phyloP scores from a whole-genome alignment of 768 basidiomycete genomes.

The Xanthoconium purpureum region DNA sequence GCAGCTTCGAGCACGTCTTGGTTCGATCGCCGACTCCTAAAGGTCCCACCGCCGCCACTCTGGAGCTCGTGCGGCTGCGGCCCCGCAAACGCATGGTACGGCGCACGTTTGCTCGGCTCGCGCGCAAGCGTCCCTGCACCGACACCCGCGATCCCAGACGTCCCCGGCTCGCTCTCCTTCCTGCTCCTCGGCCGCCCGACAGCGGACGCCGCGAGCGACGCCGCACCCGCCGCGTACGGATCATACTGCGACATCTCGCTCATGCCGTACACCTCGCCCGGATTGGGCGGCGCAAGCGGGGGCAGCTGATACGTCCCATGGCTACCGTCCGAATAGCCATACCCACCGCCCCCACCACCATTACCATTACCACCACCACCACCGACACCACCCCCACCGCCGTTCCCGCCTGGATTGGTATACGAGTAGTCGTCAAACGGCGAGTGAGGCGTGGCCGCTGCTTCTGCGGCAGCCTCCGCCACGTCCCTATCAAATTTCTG shows the following conservation, averaged over 20 bases:
- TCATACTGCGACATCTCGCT: conserved; percentile 44
- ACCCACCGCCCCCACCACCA: conserved; percentile 23
- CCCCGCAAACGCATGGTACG: conserved; percentile 40
- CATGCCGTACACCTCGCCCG: conserved; percentile 48
- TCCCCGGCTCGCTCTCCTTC: conserved; percentile 32
- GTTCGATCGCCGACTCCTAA: conserved; percentile 22
- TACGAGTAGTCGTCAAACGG: conserved; percentile 50
- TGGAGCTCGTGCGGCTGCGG: conserved; percentile 23
- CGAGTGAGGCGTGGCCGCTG: conserved; percentile 48
- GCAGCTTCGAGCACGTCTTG: conserved; percentile 30
- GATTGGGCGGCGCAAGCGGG: conserved; percentile 34
- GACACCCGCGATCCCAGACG: conserved; percentile 40
- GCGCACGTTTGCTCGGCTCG: conserved; percentile 29
- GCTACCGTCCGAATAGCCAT: conserved; percentile 46
- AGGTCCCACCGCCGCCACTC: conserved; percentile 7
- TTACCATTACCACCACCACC: conserved; percentile 13
- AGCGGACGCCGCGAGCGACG: conserved; percentile 19
- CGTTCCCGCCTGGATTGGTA: conserved; percentile 17
- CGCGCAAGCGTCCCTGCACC: conserved; percentile 32
- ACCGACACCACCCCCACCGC: conserved; percentile 11
- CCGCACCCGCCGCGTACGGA: conserved; percentile 30
- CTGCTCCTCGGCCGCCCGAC: conserved; percentile 23
- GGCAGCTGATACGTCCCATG: conserved; percentile 59
- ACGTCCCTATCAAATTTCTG: conserved; percentile 70
- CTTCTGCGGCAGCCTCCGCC: conserved; percentile 65